phyloP scores from a whole-genome alignment of 1,284 basidiomycete genomes.

The Ustilago trichophora region DNA sequence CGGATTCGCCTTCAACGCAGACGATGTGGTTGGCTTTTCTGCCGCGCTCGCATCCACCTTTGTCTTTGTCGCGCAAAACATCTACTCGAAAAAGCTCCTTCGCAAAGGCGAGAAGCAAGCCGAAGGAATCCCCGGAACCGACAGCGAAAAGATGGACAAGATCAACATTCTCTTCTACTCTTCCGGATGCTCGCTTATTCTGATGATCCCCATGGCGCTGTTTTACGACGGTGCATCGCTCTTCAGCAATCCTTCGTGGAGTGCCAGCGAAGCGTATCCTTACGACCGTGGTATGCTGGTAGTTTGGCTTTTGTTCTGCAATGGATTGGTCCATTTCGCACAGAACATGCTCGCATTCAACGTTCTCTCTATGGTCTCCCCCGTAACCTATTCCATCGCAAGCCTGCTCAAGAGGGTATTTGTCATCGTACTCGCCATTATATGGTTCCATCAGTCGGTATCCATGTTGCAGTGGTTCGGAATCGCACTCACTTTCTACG shows the following conservation, averaged over 20 bases:
- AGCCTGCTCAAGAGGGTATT: slow-evolving; percentile 97
- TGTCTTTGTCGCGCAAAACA: slow-evolving; percentile 97
- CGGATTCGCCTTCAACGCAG: slow-evolving; percentile 84
- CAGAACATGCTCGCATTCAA: slow-evolving; percentile 98
- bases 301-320: slow-evolving; percentile 75
- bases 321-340: slow-evolving; percentile 93
- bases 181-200: slow-evolving; percentile 86
- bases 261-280: too few relatives aligned
- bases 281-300: too few relatives aligned
- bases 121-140: too few relatives aligned
- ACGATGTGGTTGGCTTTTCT: slow-evolving; percentile 49
- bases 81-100: slow-evolving; percentile 99
- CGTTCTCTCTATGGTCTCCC: slow-evolving; percentile 92
- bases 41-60: slow-evolving; percentile 47
- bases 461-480: slow-evolving; percentile 83
- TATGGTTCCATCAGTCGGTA: slow-evolving; percentile 93
- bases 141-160: slow-evolving; percentile 83
- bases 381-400: slow-evolving; percentile 98
- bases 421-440: slow-evolving; percentile 95
- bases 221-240: slow-evolving; percentile 62
- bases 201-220: slow-evolving; percentile 62
- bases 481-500: slow-evolving; percentile 86
- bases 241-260: too few relatives aligned
- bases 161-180: slow-evolving; percentile 95
- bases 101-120: slow-evolving; percentile 43